Evolutionary conservation across 2,329 filamentous ascomycete species (phyloP).

Genomic region (Fusarium sulawesiense): DNA sequence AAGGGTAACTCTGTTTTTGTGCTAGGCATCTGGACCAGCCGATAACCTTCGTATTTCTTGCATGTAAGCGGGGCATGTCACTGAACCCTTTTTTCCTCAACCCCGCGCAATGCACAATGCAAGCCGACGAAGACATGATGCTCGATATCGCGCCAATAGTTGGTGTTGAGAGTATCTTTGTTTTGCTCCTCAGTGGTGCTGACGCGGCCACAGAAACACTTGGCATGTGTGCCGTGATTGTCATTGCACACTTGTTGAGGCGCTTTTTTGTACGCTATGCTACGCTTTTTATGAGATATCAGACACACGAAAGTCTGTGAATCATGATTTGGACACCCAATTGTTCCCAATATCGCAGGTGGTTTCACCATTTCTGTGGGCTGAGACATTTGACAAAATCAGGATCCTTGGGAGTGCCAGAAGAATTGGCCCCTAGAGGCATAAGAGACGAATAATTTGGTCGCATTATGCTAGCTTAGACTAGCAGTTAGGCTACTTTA

Average conservation of each 20-base stretch:
- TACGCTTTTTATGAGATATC: conserved; percentile 17
- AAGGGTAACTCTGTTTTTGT: conserved; percentile 34
- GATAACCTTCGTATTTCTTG: conserved; percentile 41
- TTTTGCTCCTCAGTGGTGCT: conserved; percentile 19
- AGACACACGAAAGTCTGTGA: conserved; percentile 15
- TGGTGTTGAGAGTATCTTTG: conserved; percentile 19
- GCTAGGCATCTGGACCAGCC: conserved; percentile 27
- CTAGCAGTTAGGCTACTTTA: too few species aligned
- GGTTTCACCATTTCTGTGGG: background rate
- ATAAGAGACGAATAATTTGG: too few species aligned
- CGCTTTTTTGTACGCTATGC: background rate
- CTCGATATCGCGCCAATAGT: conserved; percentile 28
- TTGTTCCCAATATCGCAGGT: background rate
- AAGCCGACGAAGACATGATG: conserved; percentile 41
- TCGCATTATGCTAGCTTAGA: too few species aligned
- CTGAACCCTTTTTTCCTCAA: conserved; percentile 30
- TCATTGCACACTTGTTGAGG: background rate
- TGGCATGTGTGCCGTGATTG: conserved; percentile 4
- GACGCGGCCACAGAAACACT: conserved; percentile 33
- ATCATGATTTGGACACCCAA: conserved; percentile 1
- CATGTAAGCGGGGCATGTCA: conserved; percentile 28
- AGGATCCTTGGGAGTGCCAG: background rate
- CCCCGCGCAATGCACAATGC: conserved; percentile 35
- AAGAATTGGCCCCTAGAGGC: too few species aligned
- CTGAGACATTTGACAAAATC: background rate